phyloP scores from a whole-genome alignment of 176 grass and related monocot species.

The Themeda triandra region DNA sequence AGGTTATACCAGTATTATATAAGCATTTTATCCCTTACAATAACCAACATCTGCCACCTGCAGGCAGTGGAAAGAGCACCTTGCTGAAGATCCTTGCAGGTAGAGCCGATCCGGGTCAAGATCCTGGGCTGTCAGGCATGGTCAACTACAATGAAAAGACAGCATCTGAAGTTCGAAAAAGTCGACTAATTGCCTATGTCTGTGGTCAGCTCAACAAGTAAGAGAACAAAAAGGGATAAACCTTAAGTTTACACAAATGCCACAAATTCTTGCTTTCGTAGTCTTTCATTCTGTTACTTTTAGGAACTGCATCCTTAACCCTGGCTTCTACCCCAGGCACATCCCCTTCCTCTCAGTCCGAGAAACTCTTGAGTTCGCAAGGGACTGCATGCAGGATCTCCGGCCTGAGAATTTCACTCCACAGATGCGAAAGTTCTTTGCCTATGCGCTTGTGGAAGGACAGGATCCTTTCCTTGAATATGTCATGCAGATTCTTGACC shows the following conservation, averaged over 20 bases:
- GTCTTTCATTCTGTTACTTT: neutral
- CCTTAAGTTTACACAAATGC: neutral
- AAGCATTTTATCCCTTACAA: neutral
- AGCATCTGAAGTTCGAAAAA: constrained; percentile 15
- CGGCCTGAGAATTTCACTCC: constrained; percentile 29
- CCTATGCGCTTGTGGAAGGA: constrained; percentile 31
- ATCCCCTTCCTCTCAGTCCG: constrained; percentile 28
- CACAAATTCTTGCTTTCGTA: neutral
- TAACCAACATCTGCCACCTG: neutral
- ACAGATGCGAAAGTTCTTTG: constrained; percentile 35
- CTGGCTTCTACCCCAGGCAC: constrained; percentile 10
- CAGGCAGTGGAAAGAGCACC: constrained; percentile 32
- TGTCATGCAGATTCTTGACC: constrained; percentile 35
- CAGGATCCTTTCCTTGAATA: constrained; percentile 37
- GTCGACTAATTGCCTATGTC: constrained; percentile 31
- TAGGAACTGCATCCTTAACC: neutral
- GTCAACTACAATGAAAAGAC: constrained; percentile 29
- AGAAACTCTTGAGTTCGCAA: constrained; percentile 36
- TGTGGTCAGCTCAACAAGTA: constrained; percentile 25
- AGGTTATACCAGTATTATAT: neutral
- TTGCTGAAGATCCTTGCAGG: constrained; percentile 27
- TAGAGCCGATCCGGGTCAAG: neutral
- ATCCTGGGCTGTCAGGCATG: constrained; percentile 4
- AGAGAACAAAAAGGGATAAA: neutral
- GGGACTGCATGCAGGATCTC: constrained; percentile 29